Conservation (phyloP, 768 basidiomycete species). For the Lentinula sp. region DNA sequence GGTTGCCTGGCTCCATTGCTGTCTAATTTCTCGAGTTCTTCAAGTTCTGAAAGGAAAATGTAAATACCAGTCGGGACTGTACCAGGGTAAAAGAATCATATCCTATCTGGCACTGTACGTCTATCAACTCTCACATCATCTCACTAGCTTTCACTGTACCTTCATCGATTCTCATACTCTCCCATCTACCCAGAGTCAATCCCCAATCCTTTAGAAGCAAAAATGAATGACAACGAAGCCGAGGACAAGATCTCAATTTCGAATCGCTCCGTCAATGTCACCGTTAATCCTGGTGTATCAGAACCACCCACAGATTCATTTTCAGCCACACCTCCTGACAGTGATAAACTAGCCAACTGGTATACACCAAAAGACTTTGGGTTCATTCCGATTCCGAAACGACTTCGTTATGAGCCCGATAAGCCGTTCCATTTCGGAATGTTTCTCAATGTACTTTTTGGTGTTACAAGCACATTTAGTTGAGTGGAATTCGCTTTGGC, state of each 20-base stretch:
- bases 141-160: no score
- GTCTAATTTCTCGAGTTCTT: no score
- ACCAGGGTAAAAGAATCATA: no score
- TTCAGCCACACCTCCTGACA: neutral
- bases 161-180: no score
- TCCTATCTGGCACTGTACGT: no score
- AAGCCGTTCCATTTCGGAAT: conserved; percentile 46
- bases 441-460: conserved; percentile 53
- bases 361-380: conserved; percentile 47
- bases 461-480: conserved; percentile 55
- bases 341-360: neutral
- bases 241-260: neutral
- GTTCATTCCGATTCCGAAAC: conserved; percentile 56
- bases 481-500: conserved; percentile 17
- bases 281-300: neutral
- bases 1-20: no score
- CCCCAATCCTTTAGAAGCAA: neutral
- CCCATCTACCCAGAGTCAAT: neutral
- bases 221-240: neutral
- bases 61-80: no score
- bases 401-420: conserved; percentile 44
- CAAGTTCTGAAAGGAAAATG: no score
- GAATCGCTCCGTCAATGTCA: neutral
- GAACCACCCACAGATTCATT: neutral
- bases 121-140: no score